Base-by-base conservation (phyloP, 176 grass and related monocot species). In the Aegilops longissima region DNA sequence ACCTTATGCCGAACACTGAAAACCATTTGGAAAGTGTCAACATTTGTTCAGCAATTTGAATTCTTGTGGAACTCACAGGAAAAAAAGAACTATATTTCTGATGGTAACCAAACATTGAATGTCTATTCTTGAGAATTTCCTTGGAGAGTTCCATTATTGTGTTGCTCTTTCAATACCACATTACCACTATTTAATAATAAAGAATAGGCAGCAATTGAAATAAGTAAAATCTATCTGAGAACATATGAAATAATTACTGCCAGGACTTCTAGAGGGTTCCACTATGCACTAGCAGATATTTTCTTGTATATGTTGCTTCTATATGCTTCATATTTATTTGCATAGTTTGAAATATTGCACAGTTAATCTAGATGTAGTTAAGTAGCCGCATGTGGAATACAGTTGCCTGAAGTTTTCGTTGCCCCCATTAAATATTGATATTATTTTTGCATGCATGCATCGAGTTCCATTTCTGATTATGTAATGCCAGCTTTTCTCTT, bases 221-320 rank as follows among this genome's bases (percentile, higher is more conserved):
- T 56, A 56, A 56, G 47, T 16, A 18, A 76, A 54, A 76, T 31
- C 14, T 76, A 52, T 52, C 45, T 76, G 1, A 76, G 2, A 77
- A 20, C 8, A 76, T 77, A 34, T 56, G 27, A 21, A 76, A 77
- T 56, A 9, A 56, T 56, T 29, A 76, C 45, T 76, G 4, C 45
- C 45, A 76, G 45, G 73, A 54, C 14, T 52, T 52, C 7, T 52
- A 27, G 74, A 56, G 47, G 29, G 24, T 81, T 81, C 31, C 64
- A 65, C 51, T 25, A 75, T 12, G n/a, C 63, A 64, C 73, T 77
- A 77, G 74, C 17, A 9, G 47, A 66, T 47, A 71, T 73, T 81
- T 45, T 18, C 25, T 74, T 33, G 12, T 76, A 35, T 66, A 8
- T 63, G 38, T 66, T 33, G 23, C 25, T 76, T 76, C 56, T 84